Evolutionary conservation across 2,329 filamentous ascomycete species (phyloP).

Genomic region (Ophiostoma himal-ulmi): DNA sequence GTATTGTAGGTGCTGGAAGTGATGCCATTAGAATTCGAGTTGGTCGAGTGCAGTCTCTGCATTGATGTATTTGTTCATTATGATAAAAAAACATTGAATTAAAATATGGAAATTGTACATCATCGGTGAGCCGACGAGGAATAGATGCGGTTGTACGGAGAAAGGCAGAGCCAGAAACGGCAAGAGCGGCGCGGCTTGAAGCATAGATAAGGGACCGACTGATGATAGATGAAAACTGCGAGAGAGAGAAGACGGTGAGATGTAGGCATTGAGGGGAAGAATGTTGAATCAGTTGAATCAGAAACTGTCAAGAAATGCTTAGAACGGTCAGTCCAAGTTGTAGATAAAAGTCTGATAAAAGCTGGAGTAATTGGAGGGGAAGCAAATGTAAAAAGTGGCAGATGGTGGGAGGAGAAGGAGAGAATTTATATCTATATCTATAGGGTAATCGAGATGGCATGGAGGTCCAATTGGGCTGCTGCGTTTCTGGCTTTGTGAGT

Average conservation of each 20-base stretch:
- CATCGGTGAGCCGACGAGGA: neutral
- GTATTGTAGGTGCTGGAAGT: neutral
- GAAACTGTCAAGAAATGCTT: no score
- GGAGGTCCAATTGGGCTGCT: neutral
- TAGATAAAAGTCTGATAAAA: neutral
- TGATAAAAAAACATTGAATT: neutral
- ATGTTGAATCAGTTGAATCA: neutral
- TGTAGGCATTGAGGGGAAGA: neutral
- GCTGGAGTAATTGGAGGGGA: neutral
- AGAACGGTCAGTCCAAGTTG: neutral
- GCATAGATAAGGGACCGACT: neutral
- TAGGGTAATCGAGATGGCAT: neutral
- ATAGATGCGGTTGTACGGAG: neutral
- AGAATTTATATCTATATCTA: neutral
- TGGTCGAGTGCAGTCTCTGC: neutral
- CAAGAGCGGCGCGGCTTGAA: neutral
- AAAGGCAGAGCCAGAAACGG: neutral
- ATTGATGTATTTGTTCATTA: neutral
- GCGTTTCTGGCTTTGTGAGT: neutral
- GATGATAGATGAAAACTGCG: neutral
- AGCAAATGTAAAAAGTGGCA: neutral
- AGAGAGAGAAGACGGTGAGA: neutral
- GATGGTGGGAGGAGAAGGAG: neutral
- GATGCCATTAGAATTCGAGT: neutral
- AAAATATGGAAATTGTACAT: neutral